A percentile compares a stretch with the other conserved stretches of the same genome.
These are phyloP conservation scores for Euphorbia peplus DNA, from an alignment of 345 rosid species.

Conservation along the genomic window DNA sequence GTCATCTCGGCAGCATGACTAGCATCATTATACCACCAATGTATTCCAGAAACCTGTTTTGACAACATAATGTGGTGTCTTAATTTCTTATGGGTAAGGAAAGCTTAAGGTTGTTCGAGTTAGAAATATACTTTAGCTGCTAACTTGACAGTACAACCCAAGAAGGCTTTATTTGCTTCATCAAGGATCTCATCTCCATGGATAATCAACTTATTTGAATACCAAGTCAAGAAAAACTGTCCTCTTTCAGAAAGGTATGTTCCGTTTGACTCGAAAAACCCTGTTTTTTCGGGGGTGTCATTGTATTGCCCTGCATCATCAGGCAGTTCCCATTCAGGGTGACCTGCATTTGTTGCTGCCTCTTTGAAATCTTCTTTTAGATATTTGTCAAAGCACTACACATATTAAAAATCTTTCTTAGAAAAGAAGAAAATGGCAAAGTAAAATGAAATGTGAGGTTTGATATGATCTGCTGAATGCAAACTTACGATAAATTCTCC, in stretches of 20 bases:
- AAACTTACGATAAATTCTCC: conserved; percentile 82
- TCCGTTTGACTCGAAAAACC: conserved; percentile 55
- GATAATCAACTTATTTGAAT: conserved; percentile 57
- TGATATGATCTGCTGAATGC: neutral
- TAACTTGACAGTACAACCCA: conserved; percentile 68
- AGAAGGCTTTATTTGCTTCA: conserved; percentile 67
- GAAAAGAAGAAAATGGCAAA: neutral
- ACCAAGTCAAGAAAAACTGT: conserved; percentile 74
- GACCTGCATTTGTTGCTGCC: conserved; percentile 56
- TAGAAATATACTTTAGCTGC: conserved; percentile 68
- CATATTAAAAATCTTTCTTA: conserved; percentile 3
- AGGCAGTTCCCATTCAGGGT: conserved; percentile 78
- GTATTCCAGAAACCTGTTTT: conserved; percentile 75
- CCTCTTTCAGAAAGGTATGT: conserved; percentile 61
- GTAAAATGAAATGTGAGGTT: neutral
- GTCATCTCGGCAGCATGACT: conserved; percentile 90
- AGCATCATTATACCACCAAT: conserved; percentile 76
- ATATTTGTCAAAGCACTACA: conserved; percentile 74
- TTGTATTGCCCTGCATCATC: conserved; percentile 69
- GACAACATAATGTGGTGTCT: neutral
- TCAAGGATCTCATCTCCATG: conserved; percentile 80
- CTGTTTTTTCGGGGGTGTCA: conserved; percentile 54
- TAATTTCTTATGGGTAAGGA: neutral
- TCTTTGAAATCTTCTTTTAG: conserved; percentile 59
- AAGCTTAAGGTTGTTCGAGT: neutral